These are phyloP conservation scores for Penicillium sp. DNA, from an alignment of 2,329 filamentous ascomycete species.

Conservation along the genomic window DNA sequence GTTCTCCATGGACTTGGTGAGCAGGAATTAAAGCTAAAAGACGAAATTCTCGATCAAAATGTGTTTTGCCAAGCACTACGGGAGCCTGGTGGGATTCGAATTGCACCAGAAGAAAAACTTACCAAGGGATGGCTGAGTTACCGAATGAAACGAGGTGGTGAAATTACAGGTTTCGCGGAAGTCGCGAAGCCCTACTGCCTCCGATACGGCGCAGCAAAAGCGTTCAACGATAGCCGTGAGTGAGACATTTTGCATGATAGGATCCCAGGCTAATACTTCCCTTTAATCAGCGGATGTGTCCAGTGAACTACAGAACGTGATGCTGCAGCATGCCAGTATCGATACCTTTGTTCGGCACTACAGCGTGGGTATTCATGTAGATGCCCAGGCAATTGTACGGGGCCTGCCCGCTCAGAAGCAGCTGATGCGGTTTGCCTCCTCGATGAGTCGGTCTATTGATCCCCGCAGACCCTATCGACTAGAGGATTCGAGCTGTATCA, in stretches of 20 bases:
- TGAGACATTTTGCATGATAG: constrained; percentile 21
- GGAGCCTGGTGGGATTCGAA: constrained; percentile 24
- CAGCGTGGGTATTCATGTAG: constrained; percentile 27
- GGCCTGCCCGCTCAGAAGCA: constrained; percentile 23
- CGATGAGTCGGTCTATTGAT: constrained; percentile 30
- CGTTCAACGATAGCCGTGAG: constrained; percentile 43
- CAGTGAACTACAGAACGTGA: constrained; percentile 26
- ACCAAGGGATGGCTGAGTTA: constrained; percentile 25
- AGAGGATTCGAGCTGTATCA: constrained; percentile 28
- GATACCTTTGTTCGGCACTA: constrained; percentile 32
- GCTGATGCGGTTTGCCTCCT: constrained; percentile 28
- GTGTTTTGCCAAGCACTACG: constrained; percentile 33
- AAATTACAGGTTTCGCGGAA: constrained; percentile 37
- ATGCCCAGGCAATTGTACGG: constrained; percentile 28
- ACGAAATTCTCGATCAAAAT: constrained; percentile 33
- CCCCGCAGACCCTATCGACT: constrained; percentile 25
- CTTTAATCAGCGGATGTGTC: constrained; percentile 24
- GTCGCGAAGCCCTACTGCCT: constrained; percentile 38
- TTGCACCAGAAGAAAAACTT: constrained; percentile 31
- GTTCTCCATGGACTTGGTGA: constrained; percentile 34
- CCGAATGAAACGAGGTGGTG: constrained; percentile 31
- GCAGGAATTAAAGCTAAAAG: constrained; percentile 35
- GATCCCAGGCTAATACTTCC: not conserved
- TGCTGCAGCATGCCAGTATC: constrained; percentile 25
- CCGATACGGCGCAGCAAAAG: constrained; percentile 38